Evolutionary conservation across 352 stramenopile genomes (phyloP), one percentile per base, ranked within the genome.

Genomic region (Phytophthora palmivora): DNA sequence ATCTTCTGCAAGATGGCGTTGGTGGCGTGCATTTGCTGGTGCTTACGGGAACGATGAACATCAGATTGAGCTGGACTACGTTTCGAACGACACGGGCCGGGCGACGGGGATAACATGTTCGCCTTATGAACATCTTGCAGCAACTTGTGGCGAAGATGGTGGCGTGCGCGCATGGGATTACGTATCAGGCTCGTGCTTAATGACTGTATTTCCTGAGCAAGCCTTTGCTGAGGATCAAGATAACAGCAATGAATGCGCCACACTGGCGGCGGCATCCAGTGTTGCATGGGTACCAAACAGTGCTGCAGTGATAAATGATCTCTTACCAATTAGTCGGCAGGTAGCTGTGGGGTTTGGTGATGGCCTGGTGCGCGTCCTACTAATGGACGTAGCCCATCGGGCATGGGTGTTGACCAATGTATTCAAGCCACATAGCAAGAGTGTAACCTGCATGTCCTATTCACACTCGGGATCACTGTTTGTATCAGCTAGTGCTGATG

Each of bases 311-410:
- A 50, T 75, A 10, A 80, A 68, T 4, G 63, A 78, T 12, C 56
- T 85, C 5, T 65, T 94, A 45, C 56, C 69, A 11, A 28, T 49
- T 4, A 93, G 88, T 41, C 74, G 84, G 6, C 92, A 94, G 18
- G 73, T 98, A 43, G 73, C 81, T 18, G 93, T 97, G 18, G 94
- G 94, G 0, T 98, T 97, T 65, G 78, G 76, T 32, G 88, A 98
- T 52, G 93, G 93, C 6, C 75, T 97, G 12, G 73, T 97, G 16
- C 83, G 91, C 6, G 63, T 94, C 4, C 39, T 92, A 18, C 33
- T 92, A 22, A 64, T 88, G 54, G 80, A 94, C 43, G 37, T 89
- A 3, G 52, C 65, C 0, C 74, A 77, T 48, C 63, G 75, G 3
- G 58, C 61, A 6, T 90, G 84, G 72, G 71, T 93, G 8, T 76